Evolutionary conservation across 345 rosid species (phyloP).

Genomic region (Capsella bursapastoris): DNA sequence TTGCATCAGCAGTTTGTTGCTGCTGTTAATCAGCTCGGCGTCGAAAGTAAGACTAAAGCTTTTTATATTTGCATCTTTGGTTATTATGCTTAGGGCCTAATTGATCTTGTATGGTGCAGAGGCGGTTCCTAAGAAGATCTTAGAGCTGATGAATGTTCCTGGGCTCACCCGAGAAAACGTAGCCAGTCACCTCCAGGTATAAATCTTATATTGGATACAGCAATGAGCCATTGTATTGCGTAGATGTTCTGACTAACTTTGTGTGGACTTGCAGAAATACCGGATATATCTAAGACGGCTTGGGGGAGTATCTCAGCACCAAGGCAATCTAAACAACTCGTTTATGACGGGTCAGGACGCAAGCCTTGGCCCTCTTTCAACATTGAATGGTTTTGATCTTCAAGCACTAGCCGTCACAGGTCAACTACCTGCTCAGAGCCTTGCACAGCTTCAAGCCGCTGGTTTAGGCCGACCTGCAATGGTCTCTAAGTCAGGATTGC

Average conservation of each 20-base stretch:
- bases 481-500: slow-evolving; percentile 56
- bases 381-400: slow-evolving; percentile 75
- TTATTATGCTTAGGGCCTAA: not conserved
- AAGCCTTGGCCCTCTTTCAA: slow-evolving; percentile 63
- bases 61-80: slow-evolving; percentile 7
- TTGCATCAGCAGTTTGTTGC: slow-evolving; percentile 92
- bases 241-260: slow-evolving; percentile 11
- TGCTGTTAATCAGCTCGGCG: slow-evolving; percentile 87
- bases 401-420: slow-evolving; percentile 83
- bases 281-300: slow-evolving; percentile 94
- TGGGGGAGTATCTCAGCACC: slow-evolving; percentile 87
- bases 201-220: not conserved
- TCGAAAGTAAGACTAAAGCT: slow-evolving; percentile 65
- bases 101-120: slow-evolving; percentile 46
- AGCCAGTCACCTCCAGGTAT: slow-evolving; percentile 95
- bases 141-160: slow-evolving; percentile 92
- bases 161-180: slow-evolving; percentile 91
- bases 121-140: slow-evolving; percentile 92
- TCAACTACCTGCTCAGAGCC: slow-evolving; percentile 87
- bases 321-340: slow-evolving; percentile 54
- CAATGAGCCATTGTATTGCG: not conserved
- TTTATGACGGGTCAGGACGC: slow-evolving; percentile 77
- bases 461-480: slow-evolving; percentile 73
- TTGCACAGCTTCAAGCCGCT: slow-evolving; percentile 87
- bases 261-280: slow-evolving; percentile 68